Base-by-base conservation (phyloP, 768 basidiomycete genomes). In the Boletus fagicola region DNA sequence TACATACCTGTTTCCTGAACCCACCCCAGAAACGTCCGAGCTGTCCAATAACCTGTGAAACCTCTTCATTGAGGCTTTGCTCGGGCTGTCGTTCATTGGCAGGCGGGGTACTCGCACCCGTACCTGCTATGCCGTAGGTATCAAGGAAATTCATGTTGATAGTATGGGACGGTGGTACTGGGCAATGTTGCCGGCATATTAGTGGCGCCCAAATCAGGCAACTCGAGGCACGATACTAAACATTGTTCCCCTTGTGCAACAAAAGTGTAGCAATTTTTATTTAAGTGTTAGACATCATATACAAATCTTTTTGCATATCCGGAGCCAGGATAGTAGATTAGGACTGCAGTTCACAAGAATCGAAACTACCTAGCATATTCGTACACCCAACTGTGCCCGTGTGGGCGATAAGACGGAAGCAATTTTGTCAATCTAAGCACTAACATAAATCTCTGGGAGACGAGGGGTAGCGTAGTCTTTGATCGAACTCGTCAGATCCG, bases 21-120 rank as follows among this genome's bases (percentile, higher is more conserved):
- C 92, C 90, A 45, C 92, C 92, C 94, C 94, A 97, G 68, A 94
- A 87, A 51, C 87, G 79, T 30, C 87, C 85, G 13, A 96, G 76
- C 65, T 92, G 88, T n/a, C 90, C 90, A 42, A 95, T 84, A 24
- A 94, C 94, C 65, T 96, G 88, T 2, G 81, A 81, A 15, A 97
- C 91, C 71, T 97, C 94, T 66, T 95, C 88, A 66, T 95, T 87
- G 44, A 97, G 75, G 54, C 79, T 83, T 42, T 70, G 79, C 54
- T 83, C 82, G 31, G 83, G 75, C 35, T 76, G 72, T 38, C 70
- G 74, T 22, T 58, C 66, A 24, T 56, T 58, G n/a, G 77, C 59
- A 12, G 81, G 76, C 18, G 83, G 80, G 5, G 84, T 80, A 8
- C 72, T 72, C 16, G 80, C 66, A 10, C 79, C 78, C 50, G 60